Conservation (phyloP, 1,284 basidiomycete genomes). For the Coniferiporia sulphurascens region DNA sequence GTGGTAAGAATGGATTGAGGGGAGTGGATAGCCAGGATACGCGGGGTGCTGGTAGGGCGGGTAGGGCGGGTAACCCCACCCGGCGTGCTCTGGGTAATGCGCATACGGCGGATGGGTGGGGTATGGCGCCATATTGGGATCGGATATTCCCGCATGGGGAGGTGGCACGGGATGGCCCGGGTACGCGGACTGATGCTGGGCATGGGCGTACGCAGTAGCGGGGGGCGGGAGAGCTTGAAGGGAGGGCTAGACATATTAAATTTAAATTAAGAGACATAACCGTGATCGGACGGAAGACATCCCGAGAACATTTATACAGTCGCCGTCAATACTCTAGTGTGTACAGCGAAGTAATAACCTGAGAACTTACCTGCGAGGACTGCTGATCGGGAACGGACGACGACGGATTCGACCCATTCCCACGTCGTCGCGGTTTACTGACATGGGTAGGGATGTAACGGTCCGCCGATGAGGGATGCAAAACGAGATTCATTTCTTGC, state of each 20-base stretch:
- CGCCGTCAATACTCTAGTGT: neutral
- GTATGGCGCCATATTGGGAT: constrained; percentile 2
- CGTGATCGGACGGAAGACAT: neutral
- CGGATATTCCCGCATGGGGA: constrained; percentile 3
- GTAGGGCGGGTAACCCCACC: constrained; percentile 15
- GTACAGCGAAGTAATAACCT: neutral
- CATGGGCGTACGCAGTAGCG: constrained; percentile 14
- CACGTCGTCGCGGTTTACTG: constrained; percentile 48
- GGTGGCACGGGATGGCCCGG: constrained; percentile 6
- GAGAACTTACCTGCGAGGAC: constrained; percentile 14
- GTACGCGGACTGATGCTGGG: constrained; percentile 14
- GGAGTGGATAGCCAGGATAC: constrained; percentile 16
- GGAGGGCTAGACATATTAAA: constrained; percentile 1
- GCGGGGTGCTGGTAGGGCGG: constrained; percentile 10
- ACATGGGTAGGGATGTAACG: constrained; percentile 56
- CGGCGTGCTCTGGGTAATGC: constrained; percentile 12
- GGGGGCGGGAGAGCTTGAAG: constrained; percentile 16
- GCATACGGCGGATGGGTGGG: constrained; percentile 4
- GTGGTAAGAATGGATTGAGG: constrained; percentile 18
- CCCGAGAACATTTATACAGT: neutral
- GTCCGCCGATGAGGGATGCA: constrained; percentile 76
- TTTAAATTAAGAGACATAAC: neutral
- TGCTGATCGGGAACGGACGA: constrained; percentile 7
- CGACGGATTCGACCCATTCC: constrained; percentile 21
- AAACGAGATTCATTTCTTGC: constrained; percentile 80